Percentiles rank a stretch among this genome's conserved stretches.
These are phyloP conservation scores for Colletotrichum cereale DNA, from an alignment of 2,329 filamentous ascomycete genomes.

Conservation along the genomic window DNA sequence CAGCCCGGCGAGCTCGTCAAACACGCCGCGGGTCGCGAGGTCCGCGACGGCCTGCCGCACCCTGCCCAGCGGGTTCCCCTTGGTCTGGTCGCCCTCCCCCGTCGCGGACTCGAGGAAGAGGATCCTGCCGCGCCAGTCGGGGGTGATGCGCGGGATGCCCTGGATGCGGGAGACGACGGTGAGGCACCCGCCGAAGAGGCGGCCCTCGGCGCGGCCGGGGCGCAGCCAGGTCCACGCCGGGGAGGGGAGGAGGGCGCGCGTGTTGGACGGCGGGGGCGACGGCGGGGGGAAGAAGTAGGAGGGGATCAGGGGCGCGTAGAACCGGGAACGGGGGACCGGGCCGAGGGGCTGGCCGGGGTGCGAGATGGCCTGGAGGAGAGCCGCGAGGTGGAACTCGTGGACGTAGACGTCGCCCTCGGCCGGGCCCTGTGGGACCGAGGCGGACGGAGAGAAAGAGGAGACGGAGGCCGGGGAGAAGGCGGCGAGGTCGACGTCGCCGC, in stretches of 20 bases:
- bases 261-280: constrained; percentile 43
- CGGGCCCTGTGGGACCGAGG: background rate
- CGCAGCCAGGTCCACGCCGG: constrained; percentile 54
- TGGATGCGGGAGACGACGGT: constrained; percentile 54
- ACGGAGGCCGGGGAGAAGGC: constrained; percentile 26
- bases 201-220: constrained; percentile 53
- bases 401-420: constrained; percentile 44
- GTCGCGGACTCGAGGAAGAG: constrained; percentile 57
- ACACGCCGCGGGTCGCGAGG: constrained; percentile 55
- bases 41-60: constrained; percentile 54
- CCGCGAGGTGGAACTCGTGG: constrained; percentile 47
- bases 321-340: constrained; percentile 48
- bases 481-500: constrained; percentile 45
- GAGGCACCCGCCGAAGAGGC: constrained; percentile 58
- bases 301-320: constrained; percentile 47
- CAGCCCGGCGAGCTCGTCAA: constrained; percentile 55
- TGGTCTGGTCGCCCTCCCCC: constrained; percentile 45
- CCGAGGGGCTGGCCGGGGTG: constrained; percentile 45
- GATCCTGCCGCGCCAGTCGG: constrained; percentile 54
- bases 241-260: constrained; percentile 46
- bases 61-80: constrained; percentile 45
- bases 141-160: constrained; percentile 49
- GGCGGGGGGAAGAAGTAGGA: constrained; percentile 42
- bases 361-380: constrained; percentile 50
- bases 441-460: constrained; percentile 12